Conservation (phyloP, 75 land plant genomes). For the Gnetum montanum region DNA sequence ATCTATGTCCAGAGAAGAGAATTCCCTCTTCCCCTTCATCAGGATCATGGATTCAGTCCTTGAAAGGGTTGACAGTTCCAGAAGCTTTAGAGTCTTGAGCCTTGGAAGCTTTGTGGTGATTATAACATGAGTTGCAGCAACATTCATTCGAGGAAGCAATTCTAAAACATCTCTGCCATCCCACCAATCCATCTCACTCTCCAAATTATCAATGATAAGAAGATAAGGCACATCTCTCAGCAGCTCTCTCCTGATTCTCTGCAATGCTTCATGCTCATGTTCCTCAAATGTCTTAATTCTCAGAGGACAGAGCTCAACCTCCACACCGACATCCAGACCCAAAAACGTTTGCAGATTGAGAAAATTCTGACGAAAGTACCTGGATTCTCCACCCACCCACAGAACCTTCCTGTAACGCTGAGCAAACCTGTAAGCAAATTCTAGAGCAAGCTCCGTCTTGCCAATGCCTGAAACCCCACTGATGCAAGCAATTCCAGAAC, state of each 20-base stretch:
- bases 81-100: slow-evolving; percentile 51
- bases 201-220: slow-evolving; percentile 77
- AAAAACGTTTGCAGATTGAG: slow-evolving; percentile 50
- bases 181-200: slow-evolving; percentile 81
- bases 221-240: slow-evolving; percentile 71
- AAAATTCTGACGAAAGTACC: slow-evolving; percentile 72
- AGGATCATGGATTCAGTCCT: slow-evolving; percentile 48
- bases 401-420: slow-evolving; percentile 81
- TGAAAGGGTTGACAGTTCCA: slow-evolving; percentile 44
- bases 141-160: slow-evolving; percentile 68
- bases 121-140: slow-evolving; percentile 77
- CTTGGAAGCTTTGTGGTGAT: slow-evolving; percentile 64
- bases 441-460: slow-evolving; percentile 79
- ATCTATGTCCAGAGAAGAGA: slow-evolving; percentile 42
- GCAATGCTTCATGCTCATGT: slow-evolving; percentile 70
- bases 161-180: slow-evolving; percentile 73
- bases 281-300: slow-evolving; percentile 62
- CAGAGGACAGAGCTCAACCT: slow-evolving; percentile 32
- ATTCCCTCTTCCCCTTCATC: slow-evolving; percentile 54
- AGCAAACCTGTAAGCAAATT: slow-evolving; percentile 63
- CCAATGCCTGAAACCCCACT: slow-evolving; percentile 69
- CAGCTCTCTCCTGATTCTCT: slow-evolving; percentile 70
- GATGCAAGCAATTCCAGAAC: slow-evolving; percentile 33
- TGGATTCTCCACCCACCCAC: slow-evolving; percentile 85
- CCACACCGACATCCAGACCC: slow-evolving; percentile 74